A percentile compares a stretch with the other conserved stretches of the same genome.
These are phyloP conservation scores for Penicillium argentinense DNA, from an alignment of 495 filamentous ascomycete genomes.

Conservation along the genomic window DNA sequence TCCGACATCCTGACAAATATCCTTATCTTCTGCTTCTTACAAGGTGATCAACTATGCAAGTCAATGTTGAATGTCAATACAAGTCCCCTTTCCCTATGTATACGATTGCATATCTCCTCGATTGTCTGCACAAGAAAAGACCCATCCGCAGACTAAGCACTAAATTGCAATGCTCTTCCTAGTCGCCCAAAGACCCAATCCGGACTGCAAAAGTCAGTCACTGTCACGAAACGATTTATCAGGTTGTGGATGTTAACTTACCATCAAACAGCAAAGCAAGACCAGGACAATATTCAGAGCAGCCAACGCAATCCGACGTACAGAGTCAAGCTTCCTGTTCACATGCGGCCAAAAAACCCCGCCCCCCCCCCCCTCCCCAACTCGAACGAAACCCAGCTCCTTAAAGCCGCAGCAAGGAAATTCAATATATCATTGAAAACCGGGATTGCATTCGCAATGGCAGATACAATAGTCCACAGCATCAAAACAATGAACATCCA, in stretches of 20 bases:
- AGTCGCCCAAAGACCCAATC: slow-evolving; percentile 35
- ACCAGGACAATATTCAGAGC: slow-evolving; percentile 22
- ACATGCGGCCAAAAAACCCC: slow-evolving; percentile 40
- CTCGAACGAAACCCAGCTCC: slow-evolving; percentile 37
- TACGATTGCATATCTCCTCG: no score
- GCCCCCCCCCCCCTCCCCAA: no score
- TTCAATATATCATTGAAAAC: slow-evolving; percentile 61
- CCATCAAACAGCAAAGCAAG: slow-evolving; percentile 17
- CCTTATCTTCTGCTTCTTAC: no score
- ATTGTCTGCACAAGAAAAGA: slow-evolving; percentile 5
- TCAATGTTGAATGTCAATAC: no score
- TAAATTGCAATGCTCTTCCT: slow-evolving; percentile 15
- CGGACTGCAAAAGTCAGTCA: slow-evolving; percentile 26
- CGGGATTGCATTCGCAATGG: slow-evolving; percentile 67
- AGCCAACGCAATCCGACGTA: slow-evolving; percentile 27
- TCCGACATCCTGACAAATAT: no score
- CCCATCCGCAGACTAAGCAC: not conserved
- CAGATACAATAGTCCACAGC: slow-evolving; percentile 59
- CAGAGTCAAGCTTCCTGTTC: slow-evolving; percentile 27
- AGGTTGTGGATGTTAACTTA: not conserved
- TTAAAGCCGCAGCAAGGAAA: slow-evolving; percentile 32
- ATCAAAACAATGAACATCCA: slow-evolving; percentile 54
- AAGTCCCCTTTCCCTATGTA: no score
- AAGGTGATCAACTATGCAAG: no score
- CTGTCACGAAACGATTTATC: not conserved